Evolutionary conservation across 805 yeast genomes (phyloP).

Genomic region (Yarrowia deformans): DNA sequence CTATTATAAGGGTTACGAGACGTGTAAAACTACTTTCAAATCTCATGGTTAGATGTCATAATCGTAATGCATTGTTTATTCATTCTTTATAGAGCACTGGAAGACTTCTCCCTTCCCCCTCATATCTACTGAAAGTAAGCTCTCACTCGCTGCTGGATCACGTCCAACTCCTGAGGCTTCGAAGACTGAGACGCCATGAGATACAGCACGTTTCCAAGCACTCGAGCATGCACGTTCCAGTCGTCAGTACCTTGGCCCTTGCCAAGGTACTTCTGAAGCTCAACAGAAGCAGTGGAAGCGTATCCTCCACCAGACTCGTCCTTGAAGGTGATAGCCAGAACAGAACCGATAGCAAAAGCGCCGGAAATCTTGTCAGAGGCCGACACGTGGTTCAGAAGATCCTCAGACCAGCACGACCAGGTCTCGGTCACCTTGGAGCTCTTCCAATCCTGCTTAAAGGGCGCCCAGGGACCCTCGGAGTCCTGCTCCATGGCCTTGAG

Average conservation of each 20-base stretch:
- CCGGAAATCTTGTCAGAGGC: conserved; percentile 40
- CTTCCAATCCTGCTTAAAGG: conserved; percentile 42
- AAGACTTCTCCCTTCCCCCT: background rate
- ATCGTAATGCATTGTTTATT: too few relatives aligned
- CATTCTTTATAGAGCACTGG: too few relatives aligned
- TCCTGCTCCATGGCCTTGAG: conserved; percentile 40
- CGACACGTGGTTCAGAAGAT: conserved; percentile 42
- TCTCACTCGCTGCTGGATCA: conserved; percentile 12
- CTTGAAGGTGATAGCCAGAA: conserved; percentile 43
- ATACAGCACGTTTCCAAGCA: conserved; percentile 46
- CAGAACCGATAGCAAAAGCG: conserved; percentile 44
- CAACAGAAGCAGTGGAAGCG: conserved; percentile 42
- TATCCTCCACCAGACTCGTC: conserved; percentile 42
- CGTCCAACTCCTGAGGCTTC: conserved; percentile 17
- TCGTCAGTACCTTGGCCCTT: conserved; percentile 31
- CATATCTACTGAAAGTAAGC: background rate
- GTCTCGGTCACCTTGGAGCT: conserved; percentile 29
- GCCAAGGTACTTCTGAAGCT: conserved; percentile 37
- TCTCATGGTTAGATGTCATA: too few relatives aligned
- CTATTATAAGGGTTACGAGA: too few relatives aligned
- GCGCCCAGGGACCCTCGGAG: conserved; percentile 40
- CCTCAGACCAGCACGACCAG: conserved; percentile 45
- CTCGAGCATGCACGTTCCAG: conserved; percentile 45
- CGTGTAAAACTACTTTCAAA: too few relatives aligned
- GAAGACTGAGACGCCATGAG: conserved; percentile 42